phyloP scores from a whole-genome alignment of 2,329 filamentous ascomycete genomes.

The Sporothrix brasiliensis region DNA sequence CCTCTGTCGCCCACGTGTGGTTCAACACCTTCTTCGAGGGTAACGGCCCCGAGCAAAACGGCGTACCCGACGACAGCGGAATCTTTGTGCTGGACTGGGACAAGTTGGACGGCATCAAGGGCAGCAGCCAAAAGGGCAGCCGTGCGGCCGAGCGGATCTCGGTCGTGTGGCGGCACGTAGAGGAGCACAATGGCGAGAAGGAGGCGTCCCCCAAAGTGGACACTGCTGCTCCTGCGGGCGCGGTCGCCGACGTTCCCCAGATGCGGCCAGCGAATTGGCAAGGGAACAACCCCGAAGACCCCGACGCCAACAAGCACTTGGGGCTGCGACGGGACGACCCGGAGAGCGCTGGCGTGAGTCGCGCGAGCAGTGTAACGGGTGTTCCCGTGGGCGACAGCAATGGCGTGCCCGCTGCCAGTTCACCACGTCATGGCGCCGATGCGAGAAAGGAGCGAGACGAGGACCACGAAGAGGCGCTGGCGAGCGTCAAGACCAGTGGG shows the following conservation, averaged over 20 bases:
- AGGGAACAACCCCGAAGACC: conserved; percentile 54
- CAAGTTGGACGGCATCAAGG: conserved; percentile 91
- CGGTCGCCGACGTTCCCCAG: conserved; percentile 70
- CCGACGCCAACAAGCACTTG: conserved; percentile 62
- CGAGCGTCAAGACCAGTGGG: conserved; percentile 42
- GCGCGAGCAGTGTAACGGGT: conserved; percentile 68
- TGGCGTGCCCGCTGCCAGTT: not conserved
- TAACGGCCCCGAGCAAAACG: conserved; percentile 67
- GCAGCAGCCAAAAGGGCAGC: conserved; percentile 78
- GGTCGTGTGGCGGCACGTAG: conserved; percentile 73
- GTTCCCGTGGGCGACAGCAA: conserved; percentile 32
- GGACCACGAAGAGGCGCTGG: conserved; percentile 35
- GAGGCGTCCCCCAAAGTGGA: not conserved
- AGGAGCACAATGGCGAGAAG: conserved; percentile 34
- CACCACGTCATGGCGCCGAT: not conserved
- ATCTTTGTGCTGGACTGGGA: conserved; percentile 64
- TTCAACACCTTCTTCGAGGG: conserved; percentile 96
- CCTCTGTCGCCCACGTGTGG: conserved; percentile 92
- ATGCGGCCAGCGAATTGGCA: conserved; percentile 74
- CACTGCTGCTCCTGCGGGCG: conserved; percentile 58
- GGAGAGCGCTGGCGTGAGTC: conserved; percentile 67
- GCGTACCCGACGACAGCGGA: conserved; percentile 67
- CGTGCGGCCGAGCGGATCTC: conserved; percentile 79
- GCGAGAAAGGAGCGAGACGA: not conserved
- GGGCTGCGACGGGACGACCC: conserved; percentile 69